Percentiles rank a stretch among this genome's conserved stretches.
Conservation (phyloP, 2,329 filamentous ascomycete genomes). For the Botrytis paeoniae region DNA sequence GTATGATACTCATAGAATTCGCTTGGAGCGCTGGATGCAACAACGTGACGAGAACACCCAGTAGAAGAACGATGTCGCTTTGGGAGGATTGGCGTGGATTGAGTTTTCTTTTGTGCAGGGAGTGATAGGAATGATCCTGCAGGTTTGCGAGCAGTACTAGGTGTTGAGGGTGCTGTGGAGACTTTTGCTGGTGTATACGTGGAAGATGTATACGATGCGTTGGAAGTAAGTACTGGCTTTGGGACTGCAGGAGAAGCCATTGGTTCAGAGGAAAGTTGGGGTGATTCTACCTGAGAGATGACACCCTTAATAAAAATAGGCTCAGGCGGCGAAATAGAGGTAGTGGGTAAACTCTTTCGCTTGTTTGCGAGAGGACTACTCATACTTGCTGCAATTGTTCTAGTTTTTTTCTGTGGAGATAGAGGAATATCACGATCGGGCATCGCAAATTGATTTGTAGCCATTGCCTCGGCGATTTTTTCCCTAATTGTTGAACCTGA, state of each 20-base stretch:
- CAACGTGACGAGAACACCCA: too few species aligned
- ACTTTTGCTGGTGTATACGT: not conserved
- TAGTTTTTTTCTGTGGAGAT: not conserved
- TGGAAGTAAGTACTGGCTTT: too few species aligned
- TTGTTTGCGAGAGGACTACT: not conserved
- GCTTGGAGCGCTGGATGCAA: not conserved
- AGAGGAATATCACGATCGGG: not conserved
- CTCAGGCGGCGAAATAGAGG: not conserved
- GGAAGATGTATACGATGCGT: not conserved
- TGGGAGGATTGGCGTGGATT: not conserved
- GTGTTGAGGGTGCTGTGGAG: not conserved
- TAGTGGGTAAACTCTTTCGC: not conserved
- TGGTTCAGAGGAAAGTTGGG: too few species aligned
- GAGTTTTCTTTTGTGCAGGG: not conserved
- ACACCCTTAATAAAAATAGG: not conserved
- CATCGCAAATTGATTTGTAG: too few species aligned
- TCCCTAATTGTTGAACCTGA: not conserved
- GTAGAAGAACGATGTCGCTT: not conserved
- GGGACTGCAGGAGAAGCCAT: not conserved
- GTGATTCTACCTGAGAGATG: not conserved
- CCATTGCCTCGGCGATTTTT: not conserved
- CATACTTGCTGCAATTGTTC: not conserved
- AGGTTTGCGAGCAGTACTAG: not conserved
- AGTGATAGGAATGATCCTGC: not conserved
- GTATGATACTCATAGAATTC: not conserved